Base-by-base conservation (phyloP, 2,329 filamentous ascomycete species). In the Colletotrichum magnum region DNA sequence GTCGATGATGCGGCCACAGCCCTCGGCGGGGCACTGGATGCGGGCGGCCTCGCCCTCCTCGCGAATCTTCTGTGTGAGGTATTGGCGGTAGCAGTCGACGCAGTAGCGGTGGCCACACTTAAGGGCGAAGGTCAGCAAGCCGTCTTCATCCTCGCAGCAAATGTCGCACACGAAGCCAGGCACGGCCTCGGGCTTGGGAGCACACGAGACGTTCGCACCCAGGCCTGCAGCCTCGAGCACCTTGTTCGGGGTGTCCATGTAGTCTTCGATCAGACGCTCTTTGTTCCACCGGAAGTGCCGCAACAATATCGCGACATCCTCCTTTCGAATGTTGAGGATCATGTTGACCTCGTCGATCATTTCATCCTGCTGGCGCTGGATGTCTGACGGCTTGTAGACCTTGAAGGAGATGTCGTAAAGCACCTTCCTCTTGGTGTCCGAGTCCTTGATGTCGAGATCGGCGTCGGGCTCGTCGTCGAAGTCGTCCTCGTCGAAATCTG, bases 81-180 rank as follows among this genome's bases (percentile, higher is more conserved):
- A 99, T 59, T 97, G 94, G 28, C 91, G 88, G 78, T 98, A 99
- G 83, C 96, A 99, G 76, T 94, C 89, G 41, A 95, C 90, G 75
- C 96, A 99, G 79, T 96, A 99, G 58, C 96, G 89, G 79, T 99
- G 96, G 1, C 92, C 94, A 79, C 96, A 99, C 77, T 94, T 97
- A 89, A 99, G 94, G 28, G 95, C 94, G 81, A 98, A 98, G 2
- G 93, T 94, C 78, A 93, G 80, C 21, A 98, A 82, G 1, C 88
- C 90, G 0, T 90, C 86, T 21, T 88, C 92, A 73, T 99, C 96
- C 76, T 98, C 95, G 80, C 93, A 98, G 83, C 96, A 99, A 72
- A 99, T 99, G 71, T 97, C 94, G 82, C 96, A 99, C 75, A 89
- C 86, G 79, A 99, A 99, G 9, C 91, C 94, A 15, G 89, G 86